Percentiles rank a stretch among this genome's conserved stretches.
phyloP scores from a whole-genome alignment of 139 green algal species.

The Coelastrella sp. region DNA sequence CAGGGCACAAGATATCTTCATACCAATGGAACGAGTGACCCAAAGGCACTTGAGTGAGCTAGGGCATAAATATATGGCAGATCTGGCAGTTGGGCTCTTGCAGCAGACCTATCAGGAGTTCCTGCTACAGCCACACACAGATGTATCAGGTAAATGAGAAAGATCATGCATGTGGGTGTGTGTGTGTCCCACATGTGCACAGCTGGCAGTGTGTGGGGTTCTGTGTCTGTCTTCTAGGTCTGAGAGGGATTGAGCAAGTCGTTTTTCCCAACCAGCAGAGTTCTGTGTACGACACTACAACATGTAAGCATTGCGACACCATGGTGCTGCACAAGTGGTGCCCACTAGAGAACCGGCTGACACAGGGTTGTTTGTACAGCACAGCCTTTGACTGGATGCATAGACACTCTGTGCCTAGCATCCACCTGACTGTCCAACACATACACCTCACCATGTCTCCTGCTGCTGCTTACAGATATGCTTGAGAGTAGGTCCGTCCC shows the following conservation, averaged over 20 bases:
- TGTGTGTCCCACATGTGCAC: no score
- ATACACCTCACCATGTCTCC: neutral
- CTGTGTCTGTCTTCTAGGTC: no score
- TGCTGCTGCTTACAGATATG: neutral
- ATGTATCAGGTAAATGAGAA: neutral
- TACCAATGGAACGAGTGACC: neutral
- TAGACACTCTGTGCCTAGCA: neutral
- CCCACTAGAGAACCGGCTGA: neutral
- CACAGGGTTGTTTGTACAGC: no score
- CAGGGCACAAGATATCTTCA: neutral
- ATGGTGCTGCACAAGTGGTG: neutral
- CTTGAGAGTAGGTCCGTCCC: neutral
- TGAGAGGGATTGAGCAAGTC: neutral
- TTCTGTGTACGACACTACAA: neutral
- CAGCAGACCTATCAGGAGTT: constrained; percentile 21
- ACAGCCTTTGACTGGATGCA: neutral
- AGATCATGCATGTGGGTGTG: neutral
- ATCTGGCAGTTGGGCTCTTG: constrained; percentile 2
- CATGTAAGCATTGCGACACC: neutral
- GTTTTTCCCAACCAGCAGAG: neutral
- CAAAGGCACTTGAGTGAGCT: neutral
- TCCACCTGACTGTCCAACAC: neutral
- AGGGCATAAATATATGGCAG: constrained; percentile 20
- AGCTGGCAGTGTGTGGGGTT: no score
- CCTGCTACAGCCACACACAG: constrained; percentile 11